These are phyloP conservation scores for Paragyromitra xinjiangensis DNA, from an alignment of 495 filamentous ascomycete genomes.

Conservation along the genomic window DNA sequence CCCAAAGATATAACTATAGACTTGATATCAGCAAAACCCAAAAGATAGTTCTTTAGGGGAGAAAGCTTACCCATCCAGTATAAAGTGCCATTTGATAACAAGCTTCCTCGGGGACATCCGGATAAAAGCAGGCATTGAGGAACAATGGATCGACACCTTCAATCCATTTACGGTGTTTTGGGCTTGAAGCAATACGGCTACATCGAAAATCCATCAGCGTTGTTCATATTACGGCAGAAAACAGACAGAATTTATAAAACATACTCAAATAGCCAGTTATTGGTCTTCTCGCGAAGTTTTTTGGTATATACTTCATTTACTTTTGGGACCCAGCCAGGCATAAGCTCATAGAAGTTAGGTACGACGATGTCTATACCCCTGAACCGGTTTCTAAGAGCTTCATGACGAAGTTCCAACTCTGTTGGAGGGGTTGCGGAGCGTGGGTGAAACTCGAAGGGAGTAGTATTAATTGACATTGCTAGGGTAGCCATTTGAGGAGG, in stretches of 20 bases:
- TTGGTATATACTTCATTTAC: slow-evolving; percentile 27
- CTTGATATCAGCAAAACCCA: background rate
- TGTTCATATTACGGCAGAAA: background rate
- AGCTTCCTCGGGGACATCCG: slow-evolving; percentile 11
- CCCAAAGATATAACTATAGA: slow-evolving; percentile 32
- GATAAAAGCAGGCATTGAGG: slow-evolving; percentile 28
- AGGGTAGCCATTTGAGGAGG: slow-evolving; percentile 1
- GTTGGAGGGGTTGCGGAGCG: slow-evolving; percentile 6
- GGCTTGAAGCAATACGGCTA: slow-evolving; percentile 28
- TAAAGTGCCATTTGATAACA: slow-evolving; percentile 34
- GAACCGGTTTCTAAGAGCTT: slow-evolving; percentile 22
- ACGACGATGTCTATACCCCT: slow-evolving; percentile 13
- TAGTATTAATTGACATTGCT: slow-evolving; percentile 7
- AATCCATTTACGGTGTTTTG: slow-evolving; percentile 34
- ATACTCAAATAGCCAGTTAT: slow-evolving; percentile 30
- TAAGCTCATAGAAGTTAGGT: slow-evolving; percentile 25
- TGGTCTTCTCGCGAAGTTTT: slow-evolving; percentile 25
- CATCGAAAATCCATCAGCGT: background rate
- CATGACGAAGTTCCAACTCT: slow-evolving; percentile 16
- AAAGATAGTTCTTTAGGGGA: background rate
- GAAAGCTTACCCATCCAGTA: slow-evolving; percentile 27
- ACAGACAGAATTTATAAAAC: background rate
- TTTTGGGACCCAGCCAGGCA: slow-evolving; percentile 23
- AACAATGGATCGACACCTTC: slow-evolving; percentile 26
- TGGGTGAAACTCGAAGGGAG: background rate